phyloP scores from a whole-genome alignment of 208 protist genomes.

The Trypanosoma rangeli region DNA sequence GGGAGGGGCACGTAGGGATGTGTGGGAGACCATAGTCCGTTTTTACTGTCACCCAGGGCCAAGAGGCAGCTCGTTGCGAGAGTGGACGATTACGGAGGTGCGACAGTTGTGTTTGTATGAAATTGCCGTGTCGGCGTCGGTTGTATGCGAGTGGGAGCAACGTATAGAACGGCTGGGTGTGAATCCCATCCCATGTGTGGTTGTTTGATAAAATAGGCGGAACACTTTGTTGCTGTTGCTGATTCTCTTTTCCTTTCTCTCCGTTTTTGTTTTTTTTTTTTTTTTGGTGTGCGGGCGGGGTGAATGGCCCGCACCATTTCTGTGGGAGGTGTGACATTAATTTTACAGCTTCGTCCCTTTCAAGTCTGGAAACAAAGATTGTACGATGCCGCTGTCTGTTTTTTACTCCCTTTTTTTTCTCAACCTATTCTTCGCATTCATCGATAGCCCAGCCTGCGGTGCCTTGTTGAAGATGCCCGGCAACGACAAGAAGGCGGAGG shows the following conservation, averaged over 20 bases:
- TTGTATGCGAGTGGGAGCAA: slow-evolving; percentile 79
- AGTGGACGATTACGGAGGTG: slow-evolving; percentile 68
- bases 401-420: slow-evolving; percentile 6
- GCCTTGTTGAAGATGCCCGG: not conserved
- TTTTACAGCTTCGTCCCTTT: not conserved
- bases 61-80: not conserved
- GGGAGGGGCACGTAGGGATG: slow-evolving; percentile 4
- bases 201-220: slow-evolving; percentile 23
- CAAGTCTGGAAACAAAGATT: not conserved
- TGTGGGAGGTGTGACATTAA: not conserved
- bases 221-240: slow-evolving; percentile 1
- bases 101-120: slow-evolving; percentile 66
- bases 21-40: slow-evolving; percentile 70
- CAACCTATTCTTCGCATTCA: not conserved
- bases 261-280: not conserved
- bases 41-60: slow-evolving; percentile 39
- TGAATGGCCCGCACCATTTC: not conserved
- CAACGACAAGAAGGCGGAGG: slow-evolving; percentile 7
- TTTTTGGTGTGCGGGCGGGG: not conserved
- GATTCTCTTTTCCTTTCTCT: not conserved
- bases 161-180: slow-evolving; percentile 59
- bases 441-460: not conserved
- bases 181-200: slow-evolving; percentile 79
- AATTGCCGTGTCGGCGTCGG: slow-evolving; percentile 46
- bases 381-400: not conserved